phyloP scores from a whole-genome alignment of 2,329 filamentous ascomycete genomes.

The Colletotrichum graminicola region DNA sequence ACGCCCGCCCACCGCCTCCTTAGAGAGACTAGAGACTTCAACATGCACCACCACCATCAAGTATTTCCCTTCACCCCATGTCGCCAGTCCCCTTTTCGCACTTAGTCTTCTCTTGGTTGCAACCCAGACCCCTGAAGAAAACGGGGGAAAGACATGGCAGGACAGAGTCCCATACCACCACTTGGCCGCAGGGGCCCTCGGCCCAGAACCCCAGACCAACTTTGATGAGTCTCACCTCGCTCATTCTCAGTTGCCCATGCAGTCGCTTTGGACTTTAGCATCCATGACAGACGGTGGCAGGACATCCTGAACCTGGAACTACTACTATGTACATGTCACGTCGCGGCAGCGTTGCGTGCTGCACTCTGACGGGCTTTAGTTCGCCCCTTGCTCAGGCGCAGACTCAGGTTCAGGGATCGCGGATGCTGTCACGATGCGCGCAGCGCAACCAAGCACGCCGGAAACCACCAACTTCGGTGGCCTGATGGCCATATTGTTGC shows the following conservation, averaged over 20 bases:
- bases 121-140: constrained; percentile 31
- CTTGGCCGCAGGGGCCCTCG: constrained; percentile 5
- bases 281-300: not conserved
- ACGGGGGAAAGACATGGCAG: constrained; percentile 38
- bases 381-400: not conserved
- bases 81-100: constrained; percentile 31
- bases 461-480: not conserved
- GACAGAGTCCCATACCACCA: not conserved
- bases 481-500: not conserved
- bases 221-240: constrained; percentile 3
- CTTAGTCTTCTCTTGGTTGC: constrained; percentile 22
- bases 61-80: constrained; percentile 21
- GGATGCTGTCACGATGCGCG: not conserved
- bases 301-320: not conserved
- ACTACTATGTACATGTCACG: not conserved
- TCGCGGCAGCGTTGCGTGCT: not conserved
- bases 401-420: not conserved
- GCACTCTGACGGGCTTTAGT: not conserved
- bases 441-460: too few relatives aligned
- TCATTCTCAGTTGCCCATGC: not conserved
- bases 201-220: not conserved
- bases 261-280: not conserved
- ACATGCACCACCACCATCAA: not conserved
- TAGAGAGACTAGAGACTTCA: not conserved
- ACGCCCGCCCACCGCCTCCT: constrained; percentile 24